These are phyloP conservation scores for Fusarium napiforme DNA, from an alignment of 2,329 filamentous ascomycete species.

Conservation along the genomic window DNA sequence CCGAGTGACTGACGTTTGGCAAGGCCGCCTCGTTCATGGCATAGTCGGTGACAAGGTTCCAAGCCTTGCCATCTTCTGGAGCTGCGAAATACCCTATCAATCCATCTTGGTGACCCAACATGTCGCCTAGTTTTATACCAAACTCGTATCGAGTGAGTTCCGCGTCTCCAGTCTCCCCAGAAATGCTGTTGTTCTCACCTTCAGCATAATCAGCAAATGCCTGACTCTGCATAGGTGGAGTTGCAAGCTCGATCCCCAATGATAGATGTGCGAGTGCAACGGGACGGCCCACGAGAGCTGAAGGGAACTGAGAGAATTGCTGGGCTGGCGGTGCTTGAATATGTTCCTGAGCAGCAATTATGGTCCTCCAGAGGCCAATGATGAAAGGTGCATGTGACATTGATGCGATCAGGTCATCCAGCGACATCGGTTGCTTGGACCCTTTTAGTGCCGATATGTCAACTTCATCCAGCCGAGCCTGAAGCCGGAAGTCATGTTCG, in stretches of 20 bases:
- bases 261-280: neutral
- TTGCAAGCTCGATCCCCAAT: neutral
- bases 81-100: neutral
- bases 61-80: neutral
- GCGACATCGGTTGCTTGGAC: neutral
- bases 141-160: neutral
- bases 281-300: neutral
- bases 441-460: neutral
- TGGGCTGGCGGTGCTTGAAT: neutral
- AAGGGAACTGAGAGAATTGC: neutral
- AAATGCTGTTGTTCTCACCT: accelerated
- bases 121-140: neutral
- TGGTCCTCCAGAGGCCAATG: neutral
- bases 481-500: neutral
- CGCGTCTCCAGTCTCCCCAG: neutral
- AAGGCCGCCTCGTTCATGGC: neutral
- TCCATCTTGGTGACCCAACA: neutral
- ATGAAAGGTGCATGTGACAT: neutral
- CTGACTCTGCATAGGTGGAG: neutral
- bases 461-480: neutral
- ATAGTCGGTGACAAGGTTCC: neutral
- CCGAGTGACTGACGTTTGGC: neutral
- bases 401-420: neutral
- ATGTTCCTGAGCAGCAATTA: neutral
- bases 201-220: neutral